A percentile compares a stretch with the other conserved stretches of the same genome.
Conservation (phyloP, 768 basidiomycete species). For the Amanita polypyramis region DNA sequence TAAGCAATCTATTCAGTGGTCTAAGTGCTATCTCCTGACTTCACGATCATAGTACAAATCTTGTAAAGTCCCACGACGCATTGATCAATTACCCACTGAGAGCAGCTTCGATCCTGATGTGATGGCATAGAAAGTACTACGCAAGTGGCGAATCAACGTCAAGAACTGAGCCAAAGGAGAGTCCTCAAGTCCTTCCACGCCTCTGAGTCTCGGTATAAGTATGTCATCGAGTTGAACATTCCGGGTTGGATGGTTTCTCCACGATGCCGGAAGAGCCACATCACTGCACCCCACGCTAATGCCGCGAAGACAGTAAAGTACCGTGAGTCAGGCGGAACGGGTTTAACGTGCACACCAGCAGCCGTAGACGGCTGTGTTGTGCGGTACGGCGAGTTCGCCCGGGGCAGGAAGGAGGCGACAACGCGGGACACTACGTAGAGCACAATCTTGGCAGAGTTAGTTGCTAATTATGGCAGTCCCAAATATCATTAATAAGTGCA, state of each 20-base stretch:
- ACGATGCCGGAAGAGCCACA: conserved; percentile 88
- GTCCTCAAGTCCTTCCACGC: conserved; percentile 75
- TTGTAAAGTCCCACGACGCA: conserved; percentile 37
- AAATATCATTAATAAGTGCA: conserved; percentile 22
- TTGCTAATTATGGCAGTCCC: conserved; percentile 3
- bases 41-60: conserved; percentile 47
- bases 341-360: conserved; percentile 37
- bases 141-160: conserved; percentile 10
- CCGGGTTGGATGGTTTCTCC: conserved; percentile 92
- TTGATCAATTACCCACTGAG: conserved; percentile 33
- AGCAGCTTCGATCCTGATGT: conserved; percentile 5
- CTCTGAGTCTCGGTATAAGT: conserved; percentile 91
- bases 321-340: conserved; percentile 73
- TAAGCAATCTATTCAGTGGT: conserved; percentile 19
- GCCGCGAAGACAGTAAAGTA: conserved; percentile 87
- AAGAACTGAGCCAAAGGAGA: conserved; percentile 87
- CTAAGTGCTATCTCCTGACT: conserved; percentile 10
- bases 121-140: neutral
- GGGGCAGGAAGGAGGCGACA: conserved; percentile 84
- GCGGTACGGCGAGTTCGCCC: conserved; percentile 48
- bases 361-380: conserved; percentile 29
- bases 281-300: conserved; percentile 88
- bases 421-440: conserved; percentile 93
- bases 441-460: conserved; percentile 56
- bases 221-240: conserved; percentile 94